Evolutionary conservation across 371 early-diverging fungal genomes (phyloP).

Genomic region (Lichtheimia hyalospora): DNA sequence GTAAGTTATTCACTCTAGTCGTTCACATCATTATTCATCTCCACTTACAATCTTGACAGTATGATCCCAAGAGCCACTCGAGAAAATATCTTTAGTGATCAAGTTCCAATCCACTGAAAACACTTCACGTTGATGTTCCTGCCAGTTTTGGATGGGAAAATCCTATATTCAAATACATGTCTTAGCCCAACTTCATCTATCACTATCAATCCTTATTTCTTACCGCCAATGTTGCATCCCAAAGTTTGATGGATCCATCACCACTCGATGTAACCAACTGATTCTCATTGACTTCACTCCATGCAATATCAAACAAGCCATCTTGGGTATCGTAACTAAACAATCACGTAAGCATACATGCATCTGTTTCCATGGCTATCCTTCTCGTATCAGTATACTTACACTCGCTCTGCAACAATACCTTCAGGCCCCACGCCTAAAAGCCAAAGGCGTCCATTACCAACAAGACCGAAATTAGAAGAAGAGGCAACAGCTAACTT

Average conservation of each 20-base stretch:
- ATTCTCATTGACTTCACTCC: constrained; percentile 95
- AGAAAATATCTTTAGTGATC: constrained; percentile 81
- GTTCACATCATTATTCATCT: too few species aligned
- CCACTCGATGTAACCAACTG: constrained; percentile 90
- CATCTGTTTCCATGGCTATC: not conserved
- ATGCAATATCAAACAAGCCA: constrained; percentile 89
- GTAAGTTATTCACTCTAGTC: not conserved
- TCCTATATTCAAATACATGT: constrained; percentile 49
- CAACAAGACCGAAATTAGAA: constrained; percentile 94
- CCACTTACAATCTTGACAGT: constrained; percentile 85
- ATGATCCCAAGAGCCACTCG: constrained; percentile 93
- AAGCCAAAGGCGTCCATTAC: constrained; percentile 87
- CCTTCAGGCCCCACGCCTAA: constrained; percentile 61
- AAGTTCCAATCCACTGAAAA: constrained; percentile 94
- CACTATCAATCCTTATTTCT: constrained; percentile 14
- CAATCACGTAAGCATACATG: not conserved
- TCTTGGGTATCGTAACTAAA: constrained; percentile 94
- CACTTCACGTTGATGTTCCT: constrained; percentile 92
- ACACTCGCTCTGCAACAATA: constrained; percentile 68
- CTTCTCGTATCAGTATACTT: too few species aligned
- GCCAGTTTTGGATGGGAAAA: constrained; percentile 88
- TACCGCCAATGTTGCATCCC: constrained; percentile 84
- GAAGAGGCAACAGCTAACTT: constrained; percentile 87
- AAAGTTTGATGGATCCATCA: constrained; percentile 92
- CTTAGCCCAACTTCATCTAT: not conserved